Percentiles rank a stretch among this genome's conserved stretches.
phyloP scores from a whole-genome alignment of 495 filamentous ascomycete genomes.

The Penicillium verhagenii region DNA sequence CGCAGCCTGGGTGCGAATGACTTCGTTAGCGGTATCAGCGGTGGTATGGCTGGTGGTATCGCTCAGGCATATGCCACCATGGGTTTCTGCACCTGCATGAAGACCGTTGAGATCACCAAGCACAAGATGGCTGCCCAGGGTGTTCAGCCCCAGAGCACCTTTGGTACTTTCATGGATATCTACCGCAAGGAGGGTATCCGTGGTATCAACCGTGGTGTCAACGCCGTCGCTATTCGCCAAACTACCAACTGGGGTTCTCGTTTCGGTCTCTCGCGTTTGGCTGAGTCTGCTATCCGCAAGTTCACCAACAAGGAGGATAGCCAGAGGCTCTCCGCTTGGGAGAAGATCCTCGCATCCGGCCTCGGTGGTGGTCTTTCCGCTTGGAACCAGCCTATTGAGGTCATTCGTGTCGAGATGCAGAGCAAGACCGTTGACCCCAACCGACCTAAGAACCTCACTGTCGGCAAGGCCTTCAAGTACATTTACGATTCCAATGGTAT shows the following conservation, averaged over 20 bases:
- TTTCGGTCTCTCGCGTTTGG: slow-evolving; percentile 88
- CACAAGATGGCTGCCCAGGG: slow-evolving; percentile 87
- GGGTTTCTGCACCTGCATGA: slow-evolving; percentile 99
- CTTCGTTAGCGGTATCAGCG: slow-evolving; percentile 83
- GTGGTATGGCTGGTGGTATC: slow-evolving; percentile 91
- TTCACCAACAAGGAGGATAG: slow-evolving; percentile 75
- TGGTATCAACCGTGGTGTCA: slow-evolving; percentile 97
- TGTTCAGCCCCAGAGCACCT: slow-evolving; percentile 81
- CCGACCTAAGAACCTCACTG: slow-evolving; percentile 97
- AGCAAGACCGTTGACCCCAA: slow-evolving; percentile 97
- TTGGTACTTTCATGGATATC: slow-evolving; percentile 94
- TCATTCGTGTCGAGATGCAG: slow-evolving; percentile 99
- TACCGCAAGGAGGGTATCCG: slow-evolving; percentile 91
- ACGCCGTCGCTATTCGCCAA: slow-evolving; percentile 96
- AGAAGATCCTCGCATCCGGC: slow-evolving; percentile 88
- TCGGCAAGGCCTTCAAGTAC: slow-evolving; percentile 87
- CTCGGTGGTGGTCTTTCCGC: slow-evolving; percentile 91
- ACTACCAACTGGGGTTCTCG: slow-evolving; percentile 99
- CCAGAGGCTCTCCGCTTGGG: slow-evolving; percentile 69
- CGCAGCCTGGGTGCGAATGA: slow-evolving; percentile 75
- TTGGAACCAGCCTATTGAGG: slow-evolving; percentile 99
- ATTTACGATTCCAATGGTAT: slow-evolving; percentile 88
- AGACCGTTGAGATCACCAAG: slow-evolving; percentile 99
- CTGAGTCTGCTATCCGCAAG: slow-evolving; percentile 83
- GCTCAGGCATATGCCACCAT: slow-evolving; percentile 99